Base-by-base conservation (phyloP, 2,329 filamentous ascomycete species). In the Ophiognomonia clavigignenti-juglandacearum region DNA sequence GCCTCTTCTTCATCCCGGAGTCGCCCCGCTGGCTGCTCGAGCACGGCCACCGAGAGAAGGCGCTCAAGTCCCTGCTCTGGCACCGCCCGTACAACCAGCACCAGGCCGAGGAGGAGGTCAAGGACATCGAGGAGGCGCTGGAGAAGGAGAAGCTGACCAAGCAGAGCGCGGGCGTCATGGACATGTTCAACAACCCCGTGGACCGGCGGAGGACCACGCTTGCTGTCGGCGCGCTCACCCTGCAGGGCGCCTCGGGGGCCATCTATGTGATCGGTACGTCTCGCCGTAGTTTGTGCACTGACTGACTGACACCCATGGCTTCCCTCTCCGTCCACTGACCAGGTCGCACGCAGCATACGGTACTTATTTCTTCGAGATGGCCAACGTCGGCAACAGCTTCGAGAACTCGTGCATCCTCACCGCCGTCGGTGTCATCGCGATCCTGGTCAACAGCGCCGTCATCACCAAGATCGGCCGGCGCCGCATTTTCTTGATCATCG, bases 281-380 rank as follows among this genome's bases (percentile, higher is more conserved):
- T 42, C 37, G 9, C 2, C 3, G 14, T 20, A n/a, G n/a, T n/a
- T n/a, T n/a, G n/a, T n/a, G n/a, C n/a, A n/a, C n/a, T n/a, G n/a
- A n/a, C n/a, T n/a, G n/a, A n/a, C n/a, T n/a, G n/a, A n/a, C n/a
- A n/a, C n/a, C n/a, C n/a, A n/a, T n/a, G n/a, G n/a, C n/a, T n/a
- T n/a, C n/a, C n/a, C 18, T 22, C 7, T 43, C 16, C 24, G 16
- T 45, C 19, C 20, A 38, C 23, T 11, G 10, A 2, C 1, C 36
- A 19, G 2, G 2, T 14, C 3, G 3, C 7, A 10, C 55, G 58
- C 24, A 77, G 75, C 72, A 1, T 77, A 75, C 53, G 69, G 70
- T 20, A 80, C 77, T 2, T 82, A 81, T 59, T 81, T 81, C 66
- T 78, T 82, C 57, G 69, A 74, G 55, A 80, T 80, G 72, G 75